These are phyloP conservation scores for Arthromyces matolae DNA, from an alignment of 768 basidiomycete species.

Conservation along the genomic window DNA sequence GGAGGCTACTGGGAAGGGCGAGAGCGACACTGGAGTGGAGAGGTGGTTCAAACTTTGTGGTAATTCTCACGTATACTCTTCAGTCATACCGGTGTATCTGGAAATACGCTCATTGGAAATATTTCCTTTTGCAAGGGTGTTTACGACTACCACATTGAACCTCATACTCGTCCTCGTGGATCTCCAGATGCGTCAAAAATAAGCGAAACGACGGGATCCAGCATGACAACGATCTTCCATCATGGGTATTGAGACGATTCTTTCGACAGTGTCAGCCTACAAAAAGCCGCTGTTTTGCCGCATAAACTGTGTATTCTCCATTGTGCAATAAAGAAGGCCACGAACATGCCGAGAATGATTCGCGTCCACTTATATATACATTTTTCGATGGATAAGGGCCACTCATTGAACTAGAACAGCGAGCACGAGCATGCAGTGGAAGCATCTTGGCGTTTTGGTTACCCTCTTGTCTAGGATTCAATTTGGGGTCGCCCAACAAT, in stretches of 20 bases:
- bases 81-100: background rate
- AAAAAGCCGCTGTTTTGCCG: constrained; percentile 26
- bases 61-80: constrained; percentile 29
- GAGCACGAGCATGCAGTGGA: constrained; percentile 12
- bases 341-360: constrained; percentile 11
- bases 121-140: too few relatives aligned
- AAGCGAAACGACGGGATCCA: background rate
- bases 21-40: constrained; percentile 57
- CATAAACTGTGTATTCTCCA: constrained; percentile 5
- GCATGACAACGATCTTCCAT: too few relatives aligned
- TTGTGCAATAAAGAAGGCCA: constrained; percentile 1
- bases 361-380: background rate
- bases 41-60: constrained; percentile 55
- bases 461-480: constrained; percentile 20
- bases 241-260: too few relatives aligned
- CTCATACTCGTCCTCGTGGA: too few relatives aligned
- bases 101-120: constrained; percentile 2
- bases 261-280: background rate
- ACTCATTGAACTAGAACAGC: too few relatives aligned
- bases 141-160: too few relatives aligned
- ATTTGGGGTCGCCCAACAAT: constrained; percentile 34
- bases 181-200: too few relatives aligned
- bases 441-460: constrained; percentile 20
- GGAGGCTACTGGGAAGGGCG: constrained; percentile 86
- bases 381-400: constrained; percentile 5